phyloP scores from a whole-genome alignment of 306 rosid genomes.

The Gleditsia sinensis region DNA sequence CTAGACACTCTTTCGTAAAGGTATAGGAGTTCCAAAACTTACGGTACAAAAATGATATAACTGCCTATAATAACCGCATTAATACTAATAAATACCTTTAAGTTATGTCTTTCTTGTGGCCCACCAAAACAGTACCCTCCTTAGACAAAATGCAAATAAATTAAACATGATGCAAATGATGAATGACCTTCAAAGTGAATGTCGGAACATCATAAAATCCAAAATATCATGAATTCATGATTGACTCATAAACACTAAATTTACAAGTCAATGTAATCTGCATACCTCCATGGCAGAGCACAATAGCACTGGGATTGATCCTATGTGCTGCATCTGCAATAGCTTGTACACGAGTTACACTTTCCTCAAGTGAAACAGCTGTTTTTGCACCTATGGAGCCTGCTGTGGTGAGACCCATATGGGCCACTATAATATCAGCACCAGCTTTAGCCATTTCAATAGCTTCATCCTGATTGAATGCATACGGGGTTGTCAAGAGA shows the following conservation, averaged over 20 bases:
- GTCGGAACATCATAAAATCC: no score
- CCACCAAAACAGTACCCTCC: no score
- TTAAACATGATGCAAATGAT: no score
- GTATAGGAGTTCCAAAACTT: no score
- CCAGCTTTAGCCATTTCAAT: slow-evolving; percentile 82
- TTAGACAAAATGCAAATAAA: no score
- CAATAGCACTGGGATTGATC: slow-evolving; percentile 67
- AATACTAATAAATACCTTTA: no score
- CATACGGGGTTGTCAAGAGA: slow-evolving; percentile 90
- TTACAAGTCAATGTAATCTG: not conserved
- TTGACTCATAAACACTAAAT: slow-evolving; percentile 16
- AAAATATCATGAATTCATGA: slow-evolving; percentile 6
- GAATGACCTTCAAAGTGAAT: no score
- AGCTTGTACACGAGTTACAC: slow-evolving; percentile 73
- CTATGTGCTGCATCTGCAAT: slow-evolving; percentile 84
- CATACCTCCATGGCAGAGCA: slow-evolving; percentile 92
- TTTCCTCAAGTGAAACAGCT: slow-evolving; percentile 78
- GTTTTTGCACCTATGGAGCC: slow-evolving; percentile 91
- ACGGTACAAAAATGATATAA: no score
- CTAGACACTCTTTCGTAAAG: no score
- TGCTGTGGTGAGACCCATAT: slow-evolving; percentile 94
- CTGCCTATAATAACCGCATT: no score
- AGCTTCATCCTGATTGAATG: slow-evolving; percentile 80
- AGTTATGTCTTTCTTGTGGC: no score
- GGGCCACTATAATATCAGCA: slow-evolving; percentile 90